Percentiles rank a stretch among this genome's conserved stretches.
Conservation (phyloP, 169 alveolate species). For the Plasmodium gallinaceum region DNA sequence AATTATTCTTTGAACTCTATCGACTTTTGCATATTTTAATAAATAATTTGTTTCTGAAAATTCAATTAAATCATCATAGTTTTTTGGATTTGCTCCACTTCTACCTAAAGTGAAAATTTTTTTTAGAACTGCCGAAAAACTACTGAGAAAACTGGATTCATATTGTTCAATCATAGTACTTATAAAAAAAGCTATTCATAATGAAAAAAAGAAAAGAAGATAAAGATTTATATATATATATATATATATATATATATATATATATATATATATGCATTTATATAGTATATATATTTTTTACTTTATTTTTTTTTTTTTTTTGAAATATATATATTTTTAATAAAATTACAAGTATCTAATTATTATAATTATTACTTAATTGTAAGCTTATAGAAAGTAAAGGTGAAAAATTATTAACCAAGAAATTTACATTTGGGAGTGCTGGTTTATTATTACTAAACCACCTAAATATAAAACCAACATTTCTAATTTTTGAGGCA, state of each 20-base stretch:
- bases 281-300: too few species aligned
- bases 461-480: slow-evolving; percentile 54
- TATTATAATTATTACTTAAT: slow-evolving; percentile 1
- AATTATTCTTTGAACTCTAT: slow-evolving; percentile 39
- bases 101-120: slow-evolving; percentile 46
- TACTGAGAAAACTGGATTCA: slow-evolving; percentile 42
- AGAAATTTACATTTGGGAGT: slow-evolving; percentile 16
- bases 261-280: slow-evolving; percentile 8
- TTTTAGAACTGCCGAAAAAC: slow-evolving; percentile 27
- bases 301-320: not conserved
- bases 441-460: slow-evolving; percentile 1
- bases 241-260: not conserved
- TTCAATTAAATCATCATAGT: slow-evolving; percentile 25
- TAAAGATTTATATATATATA: not conserved
- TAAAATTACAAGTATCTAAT: too few species aligned
- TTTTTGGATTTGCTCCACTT: slow-evolving; percentile 36
- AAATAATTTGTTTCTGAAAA: slow-evolving; percentile 52
- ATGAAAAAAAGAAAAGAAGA: not conserved
- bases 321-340: not conserved
- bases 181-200: slow-evolving; percentile 30
- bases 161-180: slow-evolving; percentile 68
- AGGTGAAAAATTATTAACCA: slow-evolving; percentile 38
- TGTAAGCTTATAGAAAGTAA: slow-evolving; percentile 42
- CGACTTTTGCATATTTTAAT: slow-evolving; percentile 8
- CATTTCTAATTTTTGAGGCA: slow-evolving; percentile 34